Evolutionary conservation across 2,329 filamentous ascomycete species (phyloP), one percentile per base, ranked within the genome.

Genomic region (Trichoderma sp.): DNA sequence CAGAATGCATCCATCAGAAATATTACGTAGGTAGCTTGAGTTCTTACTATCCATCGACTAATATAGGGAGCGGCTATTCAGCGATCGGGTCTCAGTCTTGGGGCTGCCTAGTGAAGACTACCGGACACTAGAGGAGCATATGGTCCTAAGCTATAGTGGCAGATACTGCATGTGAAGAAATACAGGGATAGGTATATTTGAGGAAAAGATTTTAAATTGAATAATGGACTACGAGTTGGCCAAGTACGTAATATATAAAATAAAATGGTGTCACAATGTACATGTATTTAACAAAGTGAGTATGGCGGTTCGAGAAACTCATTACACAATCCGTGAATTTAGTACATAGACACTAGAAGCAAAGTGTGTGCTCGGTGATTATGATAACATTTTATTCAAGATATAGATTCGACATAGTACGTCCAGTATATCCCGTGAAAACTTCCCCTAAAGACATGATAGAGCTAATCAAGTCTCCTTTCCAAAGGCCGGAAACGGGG

Each of bases 401-500:
- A 1, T 41, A 41, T 41, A 41, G 14, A 18, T 18, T 41, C 6
- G 6, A 18, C 16, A 41, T 41, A 8, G 18, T 18, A 41, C 38
- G 16, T 45, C 38, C 16, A 45, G 38, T 45, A 45, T 45, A 45
- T 18, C 1, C 16, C 38, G 7, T 18, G 16, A n/a, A n/a, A 4
- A 1, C 41, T 45, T 4, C 41, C 7, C 16, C 41, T n/a, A n/a
- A 45, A n/a, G 16, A 45, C 0, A 18, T n/a, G 41, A n/a, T 0
- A n/a, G 16, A 45, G 5, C 18, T 21, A 33, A 21, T 62, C 27
- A 68, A 9, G 27, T 64, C 45, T 75, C 68, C 50, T 53, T 62
- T 21, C 59, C 68, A 64, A 64, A 73, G 14, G 74, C 68, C n/a
- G 68, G 68, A 38, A 73, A 75, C 12, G 41, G 62, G 5, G 73